phyloP scores from a whole-genome alignment of 2,329 filamentous ascomycete species.

The Knufia petricola region DNA sequence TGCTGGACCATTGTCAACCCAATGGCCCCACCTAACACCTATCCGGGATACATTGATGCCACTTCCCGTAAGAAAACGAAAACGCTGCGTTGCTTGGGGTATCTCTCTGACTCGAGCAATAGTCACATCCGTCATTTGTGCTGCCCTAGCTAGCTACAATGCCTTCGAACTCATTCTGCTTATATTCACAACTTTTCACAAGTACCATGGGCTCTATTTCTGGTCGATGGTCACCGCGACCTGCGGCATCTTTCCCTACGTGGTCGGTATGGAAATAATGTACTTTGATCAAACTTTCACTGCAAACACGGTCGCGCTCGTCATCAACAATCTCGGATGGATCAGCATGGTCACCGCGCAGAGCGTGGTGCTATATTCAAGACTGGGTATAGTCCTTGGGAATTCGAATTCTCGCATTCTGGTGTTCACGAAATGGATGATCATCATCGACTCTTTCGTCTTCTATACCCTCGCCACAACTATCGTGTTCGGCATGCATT shows the following conservation, averaged over 20 bases:
- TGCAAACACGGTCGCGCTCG: conserved; percentile 21
- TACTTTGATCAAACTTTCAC: conserved; percentile 9
- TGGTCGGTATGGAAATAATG: conserved; percentile 16
- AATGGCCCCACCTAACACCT: conserved; percentile 4
- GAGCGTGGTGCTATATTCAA: conserved; percentile 52
- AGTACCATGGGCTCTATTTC: conserved; percentile 40
- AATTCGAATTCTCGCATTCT: conserved; percentile 42
- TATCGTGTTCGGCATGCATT: conserved; percentile 11
- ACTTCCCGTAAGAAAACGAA: conserved; percentile 8
- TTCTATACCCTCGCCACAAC: conserved; percentile 40
- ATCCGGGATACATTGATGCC: conserved; percentile 8
- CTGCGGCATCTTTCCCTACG: conserved; percentile 36
- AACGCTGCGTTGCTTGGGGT: background rate
- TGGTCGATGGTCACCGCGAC: conserved; percentile 39
- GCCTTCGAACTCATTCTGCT: conserved; percentile 38
- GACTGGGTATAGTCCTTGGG: conserved; percentile 50
- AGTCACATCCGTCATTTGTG: conserved; percentile 9
- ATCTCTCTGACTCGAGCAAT: background rate
- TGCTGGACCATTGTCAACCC: background rate
- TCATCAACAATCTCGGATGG: conserved; percentile 46
- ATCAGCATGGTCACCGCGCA: conserved; percentile 54
- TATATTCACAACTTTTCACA: conserved; percentile 40
- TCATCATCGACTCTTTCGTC: conserved; percentile 45
- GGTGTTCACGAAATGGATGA: conserved; percentile 46
- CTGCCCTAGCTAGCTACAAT: conserved; percentile 26